Evolutionary conservation across 176 grass and related monocot genomes (phyloP), one percentile per base, ranked within the genome.

Genomic region (Oropetium thomaeum): DNA sequence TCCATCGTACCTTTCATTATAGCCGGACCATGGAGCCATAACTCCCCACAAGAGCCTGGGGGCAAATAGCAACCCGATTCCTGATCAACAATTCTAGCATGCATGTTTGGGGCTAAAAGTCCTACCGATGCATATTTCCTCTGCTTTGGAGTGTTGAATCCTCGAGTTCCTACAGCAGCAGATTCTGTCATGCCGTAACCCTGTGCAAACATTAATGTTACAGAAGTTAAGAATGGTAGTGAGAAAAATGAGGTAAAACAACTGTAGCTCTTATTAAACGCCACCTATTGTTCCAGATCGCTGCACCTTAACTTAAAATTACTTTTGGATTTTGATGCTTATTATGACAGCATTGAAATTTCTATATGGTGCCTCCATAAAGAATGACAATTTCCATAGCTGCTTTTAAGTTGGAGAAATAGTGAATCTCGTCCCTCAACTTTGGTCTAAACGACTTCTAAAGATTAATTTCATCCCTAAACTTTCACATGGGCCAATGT

Each of bases 111-210:
- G 58, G 94, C 94, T 42, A 97, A 77, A 64, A 97, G 81, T 69
- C 94, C 94, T 73, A 91, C 94, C 30, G 90, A 97, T 14, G 67
- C 72, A 77, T 85, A 84, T 58, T 86, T 93, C 69, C 57, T 93
- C 59, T 76, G 85, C 52, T 86, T 80, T 43, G 16, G 35, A 58
- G 85, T 93, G 53, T 97, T 93, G 71, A 97, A 97, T 22, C 90
- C 94, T 1, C 94, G 90, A 71, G 94, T 79, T 79, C 83, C 94
- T 44, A 93, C 86, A 33, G 94, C 94, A 71, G 94, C 86, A 49
- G 94, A 87, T 81, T 97, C 94, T 12, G 94, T 97, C 94, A 93
- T 87, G 65, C 94, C 94, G 28, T 97, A 97, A 34, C 94, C 94
- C 94, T 97, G 88, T 41, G 37, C 22, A 64, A 84, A 75, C 13